Conservation (phyloP, 2,329 filamentous ascomycete species). For the Sphaerulina vaccinii region DNA sequence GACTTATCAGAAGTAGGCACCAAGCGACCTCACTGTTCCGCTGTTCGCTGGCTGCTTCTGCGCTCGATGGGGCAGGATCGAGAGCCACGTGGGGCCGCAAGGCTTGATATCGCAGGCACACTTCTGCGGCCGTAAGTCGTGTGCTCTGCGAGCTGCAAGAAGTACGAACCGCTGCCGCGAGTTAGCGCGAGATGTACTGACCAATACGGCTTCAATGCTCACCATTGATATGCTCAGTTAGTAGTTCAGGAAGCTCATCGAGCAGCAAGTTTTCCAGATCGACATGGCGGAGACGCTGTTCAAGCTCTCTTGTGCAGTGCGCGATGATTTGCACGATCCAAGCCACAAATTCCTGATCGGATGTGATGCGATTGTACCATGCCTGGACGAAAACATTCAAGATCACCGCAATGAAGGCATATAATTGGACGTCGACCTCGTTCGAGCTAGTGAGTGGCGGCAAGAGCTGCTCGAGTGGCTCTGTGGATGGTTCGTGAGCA, state of each 20-base stretch:
- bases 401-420: constrained; percentile 86
- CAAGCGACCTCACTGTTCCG: constrained; percentile 76
- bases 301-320: constrained; percentile 82
- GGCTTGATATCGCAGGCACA: constrained; percentile 64
- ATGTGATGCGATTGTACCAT: constrained; percentile 92
- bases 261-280: constrained; percentile 80
- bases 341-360: constrained; percentile 81
- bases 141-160: constrained; percentile 13
- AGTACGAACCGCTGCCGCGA: constrained; percentile 26
- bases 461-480: constrained; percentile 75
- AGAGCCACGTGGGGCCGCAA: constrained; percentile 78
- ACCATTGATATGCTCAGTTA: constrained; percentile 81
- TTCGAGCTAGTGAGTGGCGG: constrained; percentile 93
- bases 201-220: constrained; percentile 28
- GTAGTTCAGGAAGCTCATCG: constrained; percentile 80
- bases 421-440: constrained; percentile 88
- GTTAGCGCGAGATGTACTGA: constrained; percentile 26
- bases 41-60: constrained; percentile 53
- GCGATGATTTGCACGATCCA: constrained; percentile 89
- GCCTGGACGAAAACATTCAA: constrained; percentile 85
- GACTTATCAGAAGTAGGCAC: constrained; percentile 83
- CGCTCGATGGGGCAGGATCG: constrained; percentile 66
- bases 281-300: constrained; percentile 78
- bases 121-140: constrained; percentile 10
- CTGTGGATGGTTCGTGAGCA: constrained; percentile 39